Percentiles rank a stretch among this genome's conserved stretches.
Evolutionary conservation across 2,329 filamentous ascomycete genomes (phyloP).

Genomic region (Pyrenochaeta sp.): DNA sequence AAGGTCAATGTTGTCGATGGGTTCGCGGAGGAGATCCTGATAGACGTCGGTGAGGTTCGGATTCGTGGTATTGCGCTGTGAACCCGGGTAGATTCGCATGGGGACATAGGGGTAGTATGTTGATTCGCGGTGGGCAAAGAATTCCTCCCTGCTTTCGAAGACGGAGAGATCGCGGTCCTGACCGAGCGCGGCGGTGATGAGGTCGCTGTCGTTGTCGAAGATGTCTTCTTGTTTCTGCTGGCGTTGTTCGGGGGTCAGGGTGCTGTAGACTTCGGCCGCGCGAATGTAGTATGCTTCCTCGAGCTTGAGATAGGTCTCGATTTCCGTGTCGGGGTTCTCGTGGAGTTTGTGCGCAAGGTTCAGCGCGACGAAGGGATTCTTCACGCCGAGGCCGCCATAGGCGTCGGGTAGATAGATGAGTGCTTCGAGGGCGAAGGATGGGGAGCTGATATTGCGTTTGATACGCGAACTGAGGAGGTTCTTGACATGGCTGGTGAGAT

Average conservation of each 20-base stretch:
- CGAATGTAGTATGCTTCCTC: constrained; percentile 29
- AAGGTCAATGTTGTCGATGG: constrained; percentile 7
- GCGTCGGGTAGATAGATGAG: constrained; percentile 35
- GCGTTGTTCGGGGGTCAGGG: constrained; percentile 13
- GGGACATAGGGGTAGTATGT: constrained; percentile 7
- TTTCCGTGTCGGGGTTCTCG: constrained; percentile 5
- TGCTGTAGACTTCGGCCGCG: constrained; percentile 18
- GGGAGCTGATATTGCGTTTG: not conserved
- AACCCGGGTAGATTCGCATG: not conserved
- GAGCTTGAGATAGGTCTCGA: constrained; percentile 19
- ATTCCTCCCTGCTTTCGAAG: constrained; percentile 21
- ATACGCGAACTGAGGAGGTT: constrained; percentile 19
- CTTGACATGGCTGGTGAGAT: constrained; percentile 29
- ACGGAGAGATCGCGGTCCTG: constrained; percentile 1
- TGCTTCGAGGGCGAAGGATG: constrained; percentile 27
- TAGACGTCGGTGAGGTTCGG: constrained; percentile 19
- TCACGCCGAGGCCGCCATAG: constrained; percentile 39
- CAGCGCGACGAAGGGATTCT: constrained; percentile 35
- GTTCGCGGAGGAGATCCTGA: constrained; percentile 15
- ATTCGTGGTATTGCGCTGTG: not conserved
- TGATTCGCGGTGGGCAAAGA: constrained; percentile 25
- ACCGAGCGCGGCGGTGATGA: constrained; percentile 14
- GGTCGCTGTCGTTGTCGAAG: constrained; percentile 20
- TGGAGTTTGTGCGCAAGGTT: constrained; percentile 22
- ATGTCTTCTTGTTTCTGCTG: constrained; percentile 18